These are phyloP conservation scores for Kwoniella botswanensis DNA, from an alignment of 768 basidiomycete genomes.

Conservation along the genomic window DNA sequence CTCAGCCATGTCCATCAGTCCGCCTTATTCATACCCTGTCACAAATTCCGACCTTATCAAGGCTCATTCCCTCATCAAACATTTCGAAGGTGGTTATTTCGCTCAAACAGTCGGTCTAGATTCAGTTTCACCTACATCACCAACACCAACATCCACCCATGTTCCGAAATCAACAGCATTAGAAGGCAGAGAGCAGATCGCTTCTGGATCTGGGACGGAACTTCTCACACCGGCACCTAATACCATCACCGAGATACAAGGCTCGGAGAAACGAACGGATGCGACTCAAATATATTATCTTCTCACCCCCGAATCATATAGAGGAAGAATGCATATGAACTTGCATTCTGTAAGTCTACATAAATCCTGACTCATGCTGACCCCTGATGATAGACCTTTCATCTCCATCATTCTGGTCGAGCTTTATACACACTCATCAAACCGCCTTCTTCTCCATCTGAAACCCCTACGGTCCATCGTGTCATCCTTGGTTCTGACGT, in stretches of 20 bases:
- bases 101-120: constrained; percentile 42
- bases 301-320: constrained; percentile 34
- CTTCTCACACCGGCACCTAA: constrained; percentile 7
- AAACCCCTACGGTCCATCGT: constrained; percentile 30
- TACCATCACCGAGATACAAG: background rate
- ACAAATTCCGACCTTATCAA: constrained; percentile 54
- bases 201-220: constrained; percentile 25
- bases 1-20: constrained; percentile 14
- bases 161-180: constrained; percentile 15
- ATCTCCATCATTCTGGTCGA: constrained; percentile 37
- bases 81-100: constrained; percentile 53
- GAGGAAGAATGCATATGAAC: constrained; percentile 53
- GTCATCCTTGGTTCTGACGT: constrained; percentile 61
- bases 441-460: constrained; percentile 23
- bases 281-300: constrained; percentile 52
- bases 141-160: background rate
- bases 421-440: constrained; percentile 45
- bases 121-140: constrained; percentile 14
- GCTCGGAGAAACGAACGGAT: constrained; percentile 22
- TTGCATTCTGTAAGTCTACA: constrained; percentile 35
- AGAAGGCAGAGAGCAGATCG: constrained; percentile 21
- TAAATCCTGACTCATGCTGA: background rate
- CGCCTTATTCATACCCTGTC: constrained; percentile 39
- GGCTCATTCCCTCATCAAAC: constrained; percentile 34
- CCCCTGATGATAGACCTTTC: constrained; percentile 31